Conservation (phyloP, 2,329 filamentous ascomycete genomes). For the Pseudofabraea citricarpa region DNA sequence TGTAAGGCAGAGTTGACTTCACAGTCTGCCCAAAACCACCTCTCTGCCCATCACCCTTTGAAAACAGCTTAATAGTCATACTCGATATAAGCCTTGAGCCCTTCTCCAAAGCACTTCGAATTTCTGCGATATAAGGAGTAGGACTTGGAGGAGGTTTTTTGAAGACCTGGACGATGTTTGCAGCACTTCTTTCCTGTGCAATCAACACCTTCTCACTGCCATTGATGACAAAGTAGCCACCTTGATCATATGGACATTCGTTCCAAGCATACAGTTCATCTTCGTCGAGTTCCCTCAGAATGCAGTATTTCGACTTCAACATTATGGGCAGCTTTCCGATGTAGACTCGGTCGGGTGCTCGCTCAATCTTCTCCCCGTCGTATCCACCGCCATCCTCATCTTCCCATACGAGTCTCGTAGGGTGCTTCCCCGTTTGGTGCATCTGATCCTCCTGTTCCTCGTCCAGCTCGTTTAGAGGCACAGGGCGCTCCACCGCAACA, state of each 20-base stretch:
- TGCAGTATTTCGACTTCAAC: slow-evolving; percentile 95
- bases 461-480: slow-evolving; percentile 64
- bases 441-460: slow-evolving; percentile 55
- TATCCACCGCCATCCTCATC: slow-evolving; percentile 38
- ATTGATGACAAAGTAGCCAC: slow-evolving; percentile 99
- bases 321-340: slow-evolving; percentile 96
- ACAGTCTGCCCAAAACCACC: slow-evolving; percentile 84
- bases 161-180: slow-evolving; percentile 99
- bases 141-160: slow-evolving; percentile 92
- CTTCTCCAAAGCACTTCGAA: slow-evolving; percentile 93
- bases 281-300: slow-evolving; percentile 77
- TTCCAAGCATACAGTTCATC: slow-evolving; percentile 86
- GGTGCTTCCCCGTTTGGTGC: slow-evolving; percentile 49
- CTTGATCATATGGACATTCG: slow-evolving; percentile 97
- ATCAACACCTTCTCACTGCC: slow-evolving; percentile 98
- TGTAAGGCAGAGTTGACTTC: slow-evolving; percentile 85
- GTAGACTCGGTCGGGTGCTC: slow-evolving; percentile 59
- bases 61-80: slow-evolving; percentile 83
- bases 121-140: slow-evolving; percentile 91
- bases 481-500: slow-evolving; percentile 71
- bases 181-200: slow-evolving; percentile 93
- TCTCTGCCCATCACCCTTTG: slow-evolving; percentile 75
- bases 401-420: slow-evolving; percentile 56
- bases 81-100: slow-evolving; percentile 92
- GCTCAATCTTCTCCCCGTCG: slow-evolving; percentile 41